Evolutionary conservation across 208 protist species (phyloP).

Genomic region (Leishmania guyanensis): DNA sequence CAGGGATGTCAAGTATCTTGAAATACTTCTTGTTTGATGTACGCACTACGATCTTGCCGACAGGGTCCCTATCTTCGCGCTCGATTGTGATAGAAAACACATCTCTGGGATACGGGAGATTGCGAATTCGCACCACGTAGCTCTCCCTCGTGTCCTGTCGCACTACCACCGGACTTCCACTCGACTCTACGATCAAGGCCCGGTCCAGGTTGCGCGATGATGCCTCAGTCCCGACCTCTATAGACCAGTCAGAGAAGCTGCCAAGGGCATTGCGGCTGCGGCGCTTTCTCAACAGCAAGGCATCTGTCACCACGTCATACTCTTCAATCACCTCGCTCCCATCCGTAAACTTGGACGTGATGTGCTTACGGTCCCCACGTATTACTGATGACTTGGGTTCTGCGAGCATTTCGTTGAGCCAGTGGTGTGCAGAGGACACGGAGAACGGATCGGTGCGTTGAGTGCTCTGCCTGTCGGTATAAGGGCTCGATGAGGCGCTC

Average conservation of each 20-base stretch:
- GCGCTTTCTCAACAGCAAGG: constrained; percentile 89
- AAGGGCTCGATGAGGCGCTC: neutral
- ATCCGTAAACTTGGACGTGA: constrained; percentile 91
- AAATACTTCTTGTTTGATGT: constrained; percentile 97
- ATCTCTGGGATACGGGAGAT: constrained; percentile 90
- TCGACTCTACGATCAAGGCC: constrained; percentile 74
- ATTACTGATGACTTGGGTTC: constrained; percentile 87
- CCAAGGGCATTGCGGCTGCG: constrained; percentile 79
- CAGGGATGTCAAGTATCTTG: constrained; percentile 89
- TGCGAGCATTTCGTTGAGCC: constrained; percentile 41
- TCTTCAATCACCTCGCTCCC: constrained; percentile 92
- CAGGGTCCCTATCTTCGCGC: constrained; percentile 29
- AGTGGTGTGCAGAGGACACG: neutral
- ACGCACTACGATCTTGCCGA: constrained; percentile 91
- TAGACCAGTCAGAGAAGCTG: constrained; percentile 76
- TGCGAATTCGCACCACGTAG: constrained; percentile 92
- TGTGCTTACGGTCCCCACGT: constrained; percentile 70
- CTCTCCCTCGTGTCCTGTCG: constrained; percentile 81
- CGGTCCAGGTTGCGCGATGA: constrained; percentile 56
- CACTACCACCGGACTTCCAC: constrained; percentile 78
- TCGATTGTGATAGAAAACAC: constrained; percentile 89
- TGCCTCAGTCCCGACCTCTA: constrained; percentile 87
- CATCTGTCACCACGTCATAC: constrained; percentile 93
- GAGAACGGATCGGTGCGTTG: neutral
- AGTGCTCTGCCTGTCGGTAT: neutral